A percentile compares a stretch with the other conserved stretches of the same genome.
These are phyloP conservation scores for Xerocomellus amylosporus DNA, from an alignment of 768 basidiomycete genomes.

Conservation along the genomic window DNA sequence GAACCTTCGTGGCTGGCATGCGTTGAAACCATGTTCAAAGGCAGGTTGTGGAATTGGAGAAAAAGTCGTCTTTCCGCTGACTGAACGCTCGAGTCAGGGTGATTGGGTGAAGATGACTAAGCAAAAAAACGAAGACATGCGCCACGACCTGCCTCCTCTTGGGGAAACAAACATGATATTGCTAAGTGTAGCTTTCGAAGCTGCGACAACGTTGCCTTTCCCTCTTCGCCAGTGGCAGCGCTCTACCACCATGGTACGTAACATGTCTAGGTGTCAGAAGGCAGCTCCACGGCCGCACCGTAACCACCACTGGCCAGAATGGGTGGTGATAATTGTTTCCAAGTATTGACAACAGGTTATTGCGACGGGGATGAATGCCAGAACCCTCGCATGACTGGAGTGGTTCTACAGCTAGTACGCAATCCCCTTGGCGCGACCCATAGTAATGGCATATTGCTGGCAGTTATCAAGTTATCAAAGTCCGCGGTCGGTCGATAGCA, in stretches of 20 bases:
- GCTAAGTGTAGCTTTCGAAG: neutral
- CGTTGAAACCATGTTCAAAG: slow-evolving; percentile 28
- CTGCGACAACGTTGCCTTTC: neutral
- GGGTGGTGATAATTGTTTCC: neutral
- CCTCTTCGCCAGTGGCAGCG: neutral
- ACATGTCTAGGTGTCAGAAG: neutral
- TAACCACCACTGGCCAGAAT: neutral
- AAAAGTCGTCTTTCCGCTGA: slow-evolving; percentile 9
- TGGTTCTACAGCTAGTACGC: neutral
- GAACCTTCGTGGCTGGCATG: slow-evolving; percentile 34
- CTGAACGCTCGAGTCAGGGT: neutral
- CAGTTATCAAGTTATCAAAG: neutral
- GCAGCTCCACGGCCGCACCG: neutral
- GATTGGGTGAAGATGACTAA: slow-evolving; percentile 20
- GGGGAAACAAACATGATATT: neutral
- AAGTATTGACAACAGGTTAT: neutral
- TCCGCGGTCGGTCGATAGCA: neutral
- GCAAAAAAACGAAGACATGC: slow-evolving; percentile 4
- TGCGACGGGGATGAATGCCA: neutral
- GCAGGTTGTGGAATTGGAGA: slow-evolving; percentile 3
- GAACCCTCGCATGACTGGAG: neutral
- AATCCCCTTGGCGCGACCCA: neutral
- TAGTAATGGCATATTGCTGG: neutral
- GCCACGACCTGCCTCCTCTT: neutral
- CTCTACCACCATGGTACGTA: slow-evolving; percentile 3